phyloP scores from a whole-genome alignment of 2,329 filamentous ascomycete species.

The Orbilia brochopaga region DNA sequence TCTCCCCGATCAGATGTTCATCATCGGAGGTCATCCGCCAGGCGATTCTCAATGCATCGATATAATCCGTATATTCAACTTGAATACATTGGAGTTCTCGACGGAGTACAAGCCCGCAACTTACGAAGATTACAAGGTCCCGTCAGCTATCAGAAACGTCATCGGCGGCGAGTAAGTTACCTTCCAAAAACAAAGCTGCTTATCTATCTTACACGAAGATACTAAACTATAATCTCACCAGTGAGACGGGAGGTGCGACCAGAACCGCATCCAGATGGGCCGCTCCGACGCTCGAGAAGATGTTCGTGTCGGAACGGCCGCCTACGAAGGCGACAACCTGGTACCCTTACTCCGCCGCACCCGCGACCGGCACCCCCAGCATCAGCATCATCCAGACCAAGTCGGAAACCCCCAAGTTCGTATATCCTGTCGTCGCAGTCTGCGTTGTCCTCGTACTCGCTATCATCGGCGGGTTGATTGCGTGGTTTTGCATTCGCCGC shows the following conservation, averaged over 20 bases:
- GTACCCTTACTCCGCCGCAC: constrained; percentile 37
- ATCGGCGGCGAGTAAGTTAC: constrained; percentile 54
- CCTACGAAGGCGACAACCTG: constrained; percentile 33
- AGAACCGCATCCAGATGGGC: constrained; percentile 50
- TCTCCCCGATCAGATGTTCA: constrained; percentile 57
- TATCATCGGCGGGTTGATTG: constrained; percentile 40
- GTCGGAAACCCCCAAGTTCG: constrained; percentile 39
- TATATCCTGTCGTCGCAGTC: constrained; percentile 43
- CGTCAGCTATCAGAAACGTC: constrained; percentile 48
- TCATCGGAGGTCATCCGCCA: constrained; percentile 51
- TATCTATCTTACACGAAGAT: not conserved
- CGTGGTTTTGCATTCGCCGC: constrained; percentile 44
- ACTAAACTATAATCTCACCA: constrained; percentile 11
- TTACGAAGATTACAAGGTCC: constrained; percentile 53
- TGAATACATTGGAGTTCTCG: constrained; percentile 53
- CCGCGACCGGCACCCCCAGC: constrained; percentile 22
- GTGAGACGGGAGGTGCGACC: constrained; percentile 50
- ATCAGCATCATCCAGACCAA: constrained; percentile 37
- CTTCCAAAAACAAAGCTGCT: constrained; percentile 1
- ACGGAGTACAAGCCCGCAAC: constrained; percentile 52
- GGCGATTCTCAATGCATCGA: constrained; percentile 50
- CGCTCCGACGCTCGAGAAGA: constrained; percentile 42
- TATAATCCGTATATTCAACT: constrained; percentile 56
- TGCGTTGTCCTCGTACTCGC: constrained; percentile 41
- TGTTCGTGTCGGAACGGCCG: constrained; percentile 44